phyloP scores from a whole-genome alignment of 2,329 filamentous ascomycete genomes.

The Arachnomyces sp. region DNA sequence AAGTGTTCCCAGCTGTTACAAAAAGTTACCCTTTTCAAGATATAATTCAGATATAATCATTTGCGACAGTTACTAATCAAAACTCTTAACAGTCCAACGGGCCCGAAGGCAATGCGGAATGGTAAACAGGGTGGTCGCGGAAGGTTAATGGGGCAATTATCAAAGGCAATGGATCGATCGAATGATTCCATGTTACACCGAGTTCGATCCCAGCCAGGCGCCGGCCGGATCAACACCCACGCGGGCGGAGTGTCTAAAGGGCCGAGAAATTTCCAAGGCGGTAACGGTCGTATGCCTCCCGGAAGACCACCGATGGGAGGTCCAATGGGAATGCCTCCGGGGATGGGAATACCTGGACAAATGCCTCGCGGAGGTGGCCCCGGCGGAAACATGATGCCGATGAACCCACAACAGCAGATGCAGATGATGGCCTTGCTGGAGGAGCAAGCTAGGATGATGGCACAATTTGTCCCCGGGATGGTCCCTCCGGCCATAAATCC shows the following conservation, averaged over 20 bases:
- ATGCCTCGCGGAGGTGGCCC: constrained; percentile 20
- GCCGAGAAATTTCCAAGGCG: constrained; percentile 50
- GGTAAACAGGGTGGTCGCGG: constrained; percentile 60
- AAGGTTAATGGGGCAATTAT: constrained; percentile 77
- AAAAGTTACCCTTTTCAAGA: constrained; percentile 3
- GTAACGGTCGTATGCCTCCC: constrained; percentile 37
- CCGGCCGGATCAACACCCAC: constrained; percentile 75
- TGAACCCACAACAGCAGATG: constrained; percentile 63
- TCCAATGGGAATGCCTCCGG: constrained; percentile 35
- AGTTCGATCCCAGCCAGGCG: constrained; percentile 63
- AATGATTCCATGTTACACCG: constrained; percentile 72
- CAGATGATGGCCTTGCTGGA: constrained; percentile 71
- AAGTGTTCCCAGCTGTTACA: constrained; percentile 13
- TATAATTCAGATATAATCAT: constrained; percentile 16
- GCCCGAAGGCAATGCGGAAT: constrained; percentile 89
- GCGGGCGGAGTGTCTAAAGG: constrained; percentile 63
- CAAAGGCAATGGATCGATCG: constrained; percentile 71
- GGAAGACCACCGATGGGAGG: constrained; percentile 39
- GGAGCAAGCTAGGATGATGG: constrained; percentile 81
- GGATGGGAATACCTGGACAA: constrained; percentile 25
- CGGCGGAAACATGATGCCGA: constrained; percentile 44
- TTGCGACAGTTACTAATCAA: constrained; percentile 33
- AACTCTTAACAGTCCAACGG: constrained; percentile 63
- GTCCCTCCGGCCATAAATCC: constrained; percentile 48
- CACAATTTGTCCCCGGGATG: constrained; percentile 56